phyloP scores from a whole-genome alignment of 2,329 filamentous ascomycete species.

The Fusarium cicatricum region DNA sequence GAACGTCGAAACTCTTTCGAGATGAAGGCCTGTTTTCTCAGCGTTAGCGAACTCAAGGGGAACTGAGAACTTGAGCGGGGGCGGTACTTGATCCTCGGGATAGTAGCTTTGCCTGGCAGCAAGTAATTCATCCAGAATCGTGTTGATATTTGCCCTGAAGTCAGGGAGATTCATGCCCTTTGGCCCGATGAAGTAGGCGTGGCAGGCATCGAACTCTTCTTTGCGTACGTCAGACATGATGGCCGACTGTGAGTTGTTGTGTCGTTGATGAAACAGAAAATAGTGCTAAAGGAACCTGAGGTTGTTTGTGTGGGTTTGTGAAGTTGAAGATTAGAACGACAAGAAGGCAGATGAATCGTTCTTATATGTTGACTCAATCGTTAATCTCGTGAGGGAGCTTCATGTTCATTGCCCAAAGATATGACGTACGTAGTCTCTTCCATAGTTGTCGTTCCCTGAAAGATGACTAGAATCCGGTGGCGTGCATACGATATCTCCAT shows the following conservation, averaged over 20 bases:
- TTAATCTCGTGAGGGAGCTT: not conserved
- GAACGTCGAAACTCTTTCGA: slow-evolving; percentile 46
- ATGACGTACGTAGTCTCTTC: not conserved
- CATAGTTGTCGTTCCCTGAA: fast-evolving
- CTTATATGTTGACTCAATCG: not conserved
- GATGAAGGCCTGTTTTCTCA: slow-evolving; percentile 45
- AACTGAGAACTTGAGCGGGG: fast-evolving
- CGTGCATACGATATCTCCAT: not conserved
- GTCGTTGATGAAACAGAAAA: no score
- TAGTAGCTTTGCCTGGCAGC: slow-evolving; percentile 47
- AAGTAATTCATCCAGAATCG: slow-evolving; percentile 49
- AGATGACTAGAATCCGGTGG: not conserved
- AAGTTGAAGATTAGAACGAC: no score
- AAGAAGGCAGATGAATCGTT: no score
- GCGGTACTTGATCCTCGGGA: slow-evolving; percentile 47
- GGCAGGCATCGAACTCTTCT: slow-evolving; percentile 35
- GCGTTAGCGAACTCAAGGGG: not conserved
- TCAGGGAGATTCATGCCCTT: slow-evolving; percentile 52
- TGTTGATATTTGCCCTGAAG: slow-evolving; percentile 50
- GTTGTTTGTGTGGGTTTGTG: no score
- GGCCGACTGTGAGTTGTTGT: not conserved
- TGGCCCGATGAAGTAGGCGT: slow-evolving; percentile 54
- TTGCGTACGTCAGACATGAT: slow-evolving; percentile 18
- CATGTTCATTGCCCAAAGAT: not conserved
- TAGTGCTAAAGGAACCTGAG: not conserved